A percentile compares a stretch with the other conserved stretches of the same genome.
These are phyloP conservation scores for Apiospora koreana DNA, from an alignment of 2,329 filamentous ascomycete species.

Conservation along the genomic window DNA sequence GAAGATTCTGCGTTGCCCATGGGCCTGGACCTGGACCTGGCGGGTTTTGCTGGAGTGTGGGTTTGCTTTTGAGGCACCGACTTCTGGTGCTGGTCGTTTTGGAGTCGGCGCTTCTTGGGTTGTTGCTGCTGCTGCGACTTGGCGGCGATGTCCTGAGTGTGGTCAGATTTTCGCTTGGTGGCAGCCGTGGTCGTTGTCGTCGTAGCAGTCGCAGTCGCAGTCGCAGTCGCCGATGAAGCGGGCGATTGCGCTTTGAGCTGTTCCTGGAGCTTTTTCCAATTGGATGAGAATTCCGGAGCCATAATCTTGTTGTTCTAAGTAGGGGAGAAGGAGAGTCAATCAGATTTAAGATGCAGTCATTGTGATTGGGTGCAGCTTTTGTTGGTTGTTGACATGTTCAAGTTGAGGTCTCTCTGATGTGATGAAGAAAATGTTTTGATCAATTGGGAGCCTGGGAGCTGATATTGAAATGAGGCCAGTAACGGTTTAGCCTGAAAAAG, in stretches of 20 bases:
- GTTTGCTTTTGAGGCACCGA: conserved; percentile 27
- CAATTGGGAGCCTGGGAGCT: too few species aligned
- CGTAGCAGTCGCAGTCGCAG: too few species aligned
- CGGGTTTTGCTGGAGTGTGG: conserved; percentile 16
- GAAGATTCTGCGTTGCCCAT: conserved; percentile 63
- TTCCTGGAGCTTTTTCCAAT: conserved; percentile 79
- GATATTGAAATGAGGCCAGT: background rate
- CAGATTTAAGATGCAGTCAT: background rate
- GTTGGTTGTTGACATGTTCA: background rate
- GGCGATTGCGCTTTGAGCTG: conserved; percentile 52
- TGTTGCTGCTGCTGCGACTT: conserved; percentile 22
- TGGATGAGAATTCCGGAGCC: conserved; percentile 59
- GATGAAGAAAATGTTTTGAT: background rate
- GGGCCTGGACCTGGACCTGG: conserved; percentile 26
- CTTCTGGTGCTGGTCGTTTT: conserved; percentile 14
- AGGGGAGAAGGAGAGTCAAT: background rate
- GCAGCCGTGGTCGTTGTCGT: conserved; percentile 28
- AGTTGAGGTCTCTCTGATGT: too few species aligned
- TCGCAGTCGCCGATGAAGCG: too few species aligned
- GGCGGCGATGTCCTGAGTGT: conserved; percentile 22
- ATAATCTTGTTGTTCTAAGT: conserved; percentile 30
- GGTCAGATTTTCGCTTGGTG: conserved; percentile 45
- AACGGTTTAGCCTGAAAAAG: background rate
- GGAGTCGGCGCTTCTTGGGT: conserved; percentile 21
- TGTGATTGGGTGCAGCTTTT: background rate